These are phyloP conservation scores for Sphaerosporella brunnea DNA, from an alignment of 495 filamentous ascomycete genomes.

Conservation along the genomic window DNA sequence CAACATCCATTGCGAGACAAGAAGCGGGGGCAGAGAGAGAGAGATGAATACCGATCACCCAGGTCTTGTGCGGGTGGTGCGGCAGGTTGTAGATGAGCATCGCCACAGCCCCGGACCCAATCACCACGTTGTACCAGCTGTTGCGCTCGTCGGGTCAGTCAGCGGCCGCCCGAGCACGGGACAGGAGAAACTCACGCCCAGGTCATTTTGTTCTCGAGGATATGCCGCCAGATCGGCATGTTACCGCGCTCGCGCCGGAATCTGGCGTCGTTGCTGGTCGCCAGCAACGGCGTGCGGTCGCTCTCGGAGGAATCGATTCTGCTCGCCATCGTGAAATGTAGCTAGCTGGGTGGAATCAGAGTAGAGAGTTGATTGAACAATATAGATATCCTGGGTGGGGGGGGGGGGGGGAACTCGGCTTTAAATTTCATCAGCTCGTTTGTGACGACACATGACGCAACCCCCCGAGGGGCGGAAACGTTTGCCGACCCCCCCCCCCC, in stretches of 20 bases:
- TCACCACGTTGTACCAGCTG: conserved; percentile 22
- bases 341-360: too few species aligned
- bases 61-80: conserved; percentile 14
- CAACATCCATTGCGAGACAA: conserved; percentile 5
- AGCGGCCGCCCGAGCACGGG: conserved; percentile 6
- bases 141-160: background rate
- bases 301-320: too few species aligned
- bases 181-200: conserved; percentile 17
- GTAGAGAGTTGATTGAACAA: too few species aligned
- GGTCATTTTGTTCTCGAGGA: conserved; percentile 25
- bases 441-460: too few species aligned
- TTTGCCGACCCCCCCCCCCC: too few species aligned
- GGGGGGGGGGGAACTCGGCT: too few species aligned
- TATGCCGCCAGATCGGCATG: conserved; percentile 15
- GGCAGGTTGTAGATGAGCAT: conserved; percentile 18
- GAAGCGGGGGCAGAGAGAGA: too few species aligned
- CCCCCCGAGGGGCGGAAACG: too few species aligned
- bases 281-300: conserved; percentile 1
- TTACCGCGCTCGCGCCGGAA: background rate
- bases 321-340: too few species aligned
- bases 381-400: too few species aligned
- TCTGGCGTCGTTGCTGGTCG: background rate
- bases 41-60: conserved; percentile 20
- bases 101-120: conserved; percentile 20
- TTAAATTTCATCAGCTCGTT: too few species aligned